Base-by-base conservation (phyloP, 306 rosid genomes). In the Quercus aquifolioides region DNA sequence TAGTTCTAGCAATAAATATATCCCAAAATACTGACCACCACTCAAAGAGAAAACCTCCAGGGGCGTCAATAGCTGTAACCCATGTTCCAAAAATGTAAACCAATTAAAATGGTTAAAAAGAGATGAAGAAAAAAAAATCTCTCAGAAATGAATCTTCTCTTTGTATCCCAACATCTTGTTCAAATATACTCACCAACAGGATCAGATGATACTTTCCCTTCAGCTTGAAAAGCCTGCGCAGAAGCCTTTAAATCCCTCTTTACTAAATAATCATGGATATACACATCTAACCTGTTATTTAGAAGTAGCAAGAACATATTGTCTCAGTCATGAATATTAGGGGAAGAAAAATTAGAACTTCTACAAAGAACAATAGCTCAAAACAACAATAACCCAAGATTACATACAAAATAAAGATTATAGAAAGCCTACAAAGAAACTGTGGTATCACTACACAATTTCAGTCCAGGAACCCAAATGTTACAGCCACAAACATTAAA, bases 21-120 rank as follows among this genome's bases (percentile, higher is more conserved):
- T 96, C 99, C 99, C 99, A 95, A 91, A 95, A 95, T 85, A 95
- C 98, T 10, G 99, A 95, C 99, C 99, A 95, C 99, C 99, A 95
- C 81, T 96, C 99, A 9, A 96, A 96, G 72, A 96, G 89, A 85
- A 96, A 96, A 68, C 99, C 99, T 72, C 99, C 98, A 0, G 99
- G 99, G 7, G 99, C 99, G 89, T 96, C 99, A 84, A 96, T 96
- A 58, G 99, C 99, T 96, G 92, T 64, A 87, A 84, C 68, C 77
- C 88, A 87, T 26, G 41, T 56, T n/a, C 58, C 30, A 76, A 75
- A 77, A 43, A 20, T 72, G 54, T 77, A 43, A 79, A 82, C 33
- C 4, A 63, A 23, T 43, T 54, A 57, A 78, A 76, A 65, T 30
- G 63, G 28, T 73, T 75, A 6, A 76, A 74, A 63, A 31, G 18